Conservation (phyloP, 257 asterid species). For the Penstemon barbatus region DNA sequence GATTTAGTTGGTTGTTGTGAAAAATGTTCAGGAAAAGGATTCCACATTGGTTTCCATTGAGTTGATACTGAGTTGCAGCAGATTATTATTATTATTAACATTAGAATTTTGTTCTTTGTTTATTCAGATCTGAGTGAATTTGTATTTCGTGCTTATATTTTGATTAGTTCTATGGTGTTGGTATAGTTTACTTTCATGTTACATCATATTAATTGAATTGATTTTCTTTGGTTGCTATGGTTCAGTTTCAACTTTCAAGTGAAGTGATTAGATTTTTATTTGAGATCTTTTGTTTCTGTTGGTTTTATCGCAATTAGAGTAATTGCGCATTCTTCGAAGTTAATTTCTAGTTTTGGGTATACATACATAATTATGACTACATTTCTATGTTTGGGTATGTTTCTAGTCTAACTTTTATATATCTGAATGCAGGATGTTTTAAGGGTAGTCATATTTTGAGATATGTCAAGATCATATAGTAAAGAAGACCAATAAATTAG, state of each 20-base stretch:
- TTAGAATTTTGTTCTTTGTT: slow-evolving; percentile 18
- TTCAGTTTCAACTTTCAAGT: slow-evolving; percentile 6
- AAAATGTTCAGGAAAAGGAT: neutral
- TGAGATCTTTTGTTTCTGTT: slow-evolving; percentile 1
- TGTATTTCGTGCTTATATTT: slow-evolving; percentile 13
- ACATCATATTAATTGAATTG: neutral
- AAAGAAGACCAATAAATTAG: slow-evolving; percentile 29
- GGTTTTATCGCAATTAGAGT: neutral
- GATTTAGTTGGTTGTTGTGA: neutral
- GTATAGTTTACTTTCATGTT: neutral
- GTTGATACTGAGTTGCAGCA: slow-evolving; percentile 31
- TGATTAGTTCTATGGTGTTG: neutral
- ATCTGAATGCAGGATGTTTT: slow-evolving; percentile 27
- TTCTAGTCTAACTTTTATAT: slow-evolving; percentile 8
- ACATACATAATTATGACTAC: slow-evolving; percentile 1
- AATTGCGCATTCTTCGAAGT: neutral
- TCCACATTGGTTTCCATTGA: slow-evolving; percentile 9
- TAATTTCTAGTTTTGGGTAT: neutral
- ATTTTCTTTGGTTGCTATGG: neutral
- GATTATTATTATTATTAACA: slow-evolving; percentile 21
- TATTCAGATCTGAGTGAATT: slow-evolving; percentile 59
- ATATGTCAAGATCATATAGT: slow-evolving; percentile 29
- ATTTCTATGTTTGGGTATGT: neutral
- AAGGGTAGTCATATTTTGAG: neutral
- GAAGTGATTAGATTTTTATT: slow-evolving; percentile 10